Percentiles rank a stretch among this genome's conserved stretches.
These are phyloP conservation scores for Begonia peltatifolia DNA, from an alignment of 306 rosid genomes.

Conservation along the genomic window DNA sequence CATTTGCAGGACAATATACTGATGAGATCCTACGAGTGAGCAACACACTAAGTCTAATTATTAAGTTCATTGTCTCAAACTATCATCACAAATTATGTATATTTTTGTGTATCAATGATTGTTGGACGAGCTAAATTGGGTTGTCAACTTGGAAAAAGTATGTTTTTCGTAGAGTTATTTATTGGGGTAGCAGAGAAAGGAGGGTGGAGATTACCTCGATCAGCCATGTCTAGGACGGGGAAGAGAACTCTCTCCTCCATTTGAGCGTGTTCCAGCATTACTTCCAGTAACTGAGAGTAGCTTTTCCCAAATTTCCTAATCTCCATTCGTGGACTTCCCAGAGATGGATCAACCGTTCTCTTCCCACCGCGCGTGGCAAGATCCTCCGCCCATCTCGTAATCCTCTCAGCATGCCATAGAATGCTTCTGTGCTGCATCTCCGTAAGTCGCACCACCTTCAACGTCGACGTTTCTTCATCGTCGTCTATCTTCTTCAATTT, in stretches of 20 bases:
- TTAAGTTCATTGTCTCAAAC: too few species aligned
- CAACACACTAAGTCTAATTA: too few species aligned
- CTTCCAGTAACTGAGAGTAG: constrained; percentile 62
- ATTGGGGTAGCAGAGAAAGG: background rate
- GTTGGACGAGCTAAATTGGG: background rate
- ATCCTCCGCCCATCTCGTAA: constrained; percentile 69
- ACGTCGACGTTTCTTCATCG: constrained; percentile 30
- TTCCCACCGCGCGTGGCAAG: constrained; percentile 56
- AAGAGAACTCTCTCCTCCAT: constrained; percentile 78
- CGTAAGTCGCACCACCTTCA: constrained; percentile 27
- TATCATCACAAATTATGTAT: too few species aligned
- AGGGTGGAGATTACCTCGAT: constrained; percentile 35
- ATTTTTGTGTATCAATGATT: background rate
- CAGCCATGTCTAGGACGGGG: constrained; percentile 61
- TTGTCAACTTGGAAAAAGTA: too few species aligned
- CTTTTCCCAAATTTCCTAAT: constrained; percentile 50
- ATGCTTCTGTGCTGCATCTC: constrained; percentile 58
- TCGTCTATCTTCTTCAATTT: background rate
- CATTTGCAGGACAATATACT: too few species aligned
- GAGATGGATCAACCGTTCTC: constrained; percentile 40
- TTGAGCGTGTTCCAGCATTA: constrained; percentile 80
- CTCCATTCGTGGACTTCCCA: constrained; percentile 78
- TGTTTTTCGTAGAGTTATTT: too few species aligned
- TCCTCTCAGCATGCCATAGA: constrained; percentile 57
- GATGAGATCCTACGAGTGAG: too few species aligned